Percentiles rank a stretch among this genome's conserved stretches.
These are phyloP conservation scores for Abelmoschus esculentus DNA, from an alignment of 345 rosid genomes.

Conservation along the genomic window DNA sequence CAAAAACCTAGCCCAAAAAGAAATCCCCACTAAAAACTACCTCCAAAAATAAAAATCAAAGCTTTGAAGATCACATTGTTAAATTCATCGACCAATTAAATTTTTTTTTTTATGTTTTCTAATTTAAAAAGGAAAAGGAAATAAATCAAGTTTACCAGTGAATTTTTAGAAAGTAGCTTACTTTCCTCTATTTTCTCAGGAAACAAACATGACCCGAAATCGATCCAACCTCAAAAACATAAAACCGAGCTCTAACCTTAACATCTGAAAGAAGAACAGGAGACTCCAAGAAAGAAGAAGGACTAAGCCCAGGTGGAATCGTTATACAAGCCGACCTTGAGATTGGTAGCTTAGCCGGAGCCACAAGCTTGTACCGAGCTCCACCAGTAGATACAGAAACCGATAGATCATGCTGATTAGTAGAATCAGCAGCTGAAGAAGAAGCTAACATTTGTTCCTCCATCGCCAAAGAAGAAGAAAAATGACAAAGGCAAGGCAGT, in stretches of 20 bases:
- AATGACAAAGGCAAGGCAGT: not conserved
- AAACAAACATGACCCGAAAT: constrained; percentile 10
- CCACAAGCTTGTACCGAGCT: constrained; percentile 88
- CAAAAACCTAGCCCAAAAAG: constrained; percentile 8
- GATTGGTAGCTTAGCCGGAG: constrained; percentile 99
- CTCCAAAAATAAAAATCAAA: not conserved
- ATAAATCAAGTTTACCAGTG: not conserved
- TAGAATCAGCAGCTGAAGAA: constrained; percentile 7
- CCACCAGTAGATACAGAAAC: constrained; percentile 29
- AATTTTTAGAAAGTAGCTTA: not conserved
- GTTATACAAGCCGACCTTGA: constrained; percentile 68
- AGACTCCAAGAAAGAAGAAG: constrained; percentile 88
- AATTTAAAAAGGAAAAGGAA: not conserved
- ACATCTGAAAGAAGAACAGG: constrained; percentile 87
- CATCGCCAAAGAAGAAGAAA: constrained; percentile 14
- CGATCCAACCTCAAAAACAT: not conserved
- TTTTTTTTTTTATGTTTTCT: not conserved
- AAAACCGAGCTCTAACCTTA: constrained; percentile 39
- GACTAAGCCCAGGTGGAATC: constrained; percentile 82
- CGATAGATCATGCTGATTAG: constrained; percentile 20
- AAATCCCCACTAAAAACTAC: not conserved
- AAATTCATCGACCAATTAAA: not conserved
- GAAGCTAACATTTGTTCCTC: constrained; percentile 23
- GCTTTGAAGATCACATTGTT: constrained; percentile 3
- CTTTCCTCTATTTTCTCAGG: constrained; percentile 20